Percentiles rank a stretch among this genome's conserved stretches.
Conservation (phyloP, 306 rosid genomes). For the Cucurbita pepo region DNA sequence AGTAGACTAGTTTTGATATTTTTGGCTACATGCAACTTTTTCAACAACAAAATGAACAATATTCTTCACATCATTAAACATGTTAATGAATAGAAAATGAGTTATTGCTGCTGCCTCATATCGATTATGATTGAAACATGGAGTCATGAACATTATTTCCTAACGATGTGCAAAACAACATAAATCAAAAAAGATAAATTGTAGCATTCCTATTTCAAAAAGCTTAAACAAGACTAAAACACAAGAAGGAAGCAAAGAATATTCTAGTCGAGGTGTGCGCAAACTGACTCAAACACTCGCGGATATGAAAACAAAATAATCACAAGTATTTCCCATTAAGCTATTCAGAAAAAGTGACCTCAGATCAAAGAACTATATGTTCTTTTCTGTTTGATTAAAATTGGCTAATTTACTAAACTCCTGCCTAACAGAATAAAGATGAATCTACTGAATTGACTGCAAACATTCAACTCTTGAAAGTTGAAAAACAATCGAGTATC, state of each 20-base stretch:
- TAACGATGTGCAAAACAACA: neutral
- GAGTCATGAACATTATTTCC: neutral
- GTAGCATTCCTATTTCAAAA: neutral
- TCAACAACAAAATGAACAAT: neutral
- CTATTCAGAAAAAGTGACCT: neutral
- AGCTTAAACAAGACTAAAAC: neutral
- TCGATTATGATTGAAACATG: neutral
- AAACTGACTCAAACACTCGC: neutral
- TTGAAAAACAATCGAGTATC: neutral
- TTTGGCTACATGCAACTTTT: neutral
- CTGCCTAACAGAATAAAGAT: neutral
- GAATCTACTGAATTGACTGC: neutral
- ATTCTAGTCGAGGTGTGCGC: neutral
- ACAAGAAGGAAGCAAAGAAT: neutral
- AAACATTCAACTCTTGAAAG: neutral
- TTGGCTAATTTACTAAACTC: neutral
- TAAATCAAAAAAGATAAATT: neutral
- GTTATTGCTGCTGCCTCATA: neutral
- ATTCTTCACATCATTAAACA: constrained; percentile 9
- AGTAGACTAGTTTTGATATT: neutral
- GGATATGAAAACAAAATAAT: too few species aligned
- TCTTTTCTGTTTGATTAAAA: neutral
- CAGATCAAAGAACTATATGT: neutral
- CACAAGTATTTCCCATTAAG: neutral
- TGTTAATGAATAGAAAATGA: constrained; percentile 2